Evolutionary conservation across 2,329 filamentous ascomycete species (phyloP), one percentile per base, ranked within the genome.

Genomic region (Monilinia aucupariae): DNA sequence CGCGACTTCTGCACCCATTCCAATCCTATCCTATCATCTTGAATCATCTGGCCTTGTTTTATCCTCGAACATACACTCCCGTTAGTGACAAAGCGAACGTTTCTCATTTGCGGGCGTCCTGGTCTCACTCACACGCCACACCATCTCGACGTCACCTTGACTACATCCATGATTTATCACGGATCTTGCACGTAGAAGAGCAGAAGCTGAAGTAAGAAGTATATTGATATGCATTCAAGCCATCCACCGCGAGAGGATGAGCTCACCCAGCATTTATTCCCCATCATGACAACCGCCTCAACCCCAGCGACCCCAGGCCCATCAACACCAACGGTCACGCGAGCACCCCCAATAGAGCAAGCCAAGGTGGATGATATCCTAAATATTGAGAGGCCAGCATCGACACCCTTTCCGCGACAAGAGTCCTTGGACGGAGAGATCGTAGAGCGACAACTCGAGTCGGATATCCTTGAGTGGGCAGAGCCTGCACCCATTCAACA

Each of bases 381-480:
- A 20, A 72, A 71, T 22, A 72, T 72, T 10, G 63, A 64, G 13
- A 65, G 73, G 62, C 73, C 73, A 7, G 71, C 69, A 34, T 74
- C 72, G 43, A 74, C 73, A 13, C 73, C 73, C 17, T 74, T 74
- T 45, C 72, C 72, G 25, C 65, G 70, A 48, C 71, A 71, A 59
- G 69, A 74, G 47, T 58, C 68, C 60, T 54, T 68, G 9, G 71
- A 71, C 49, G 68, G 68, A 37, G 66, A 67, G 56, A 70, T 72
- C 32, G 64, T 70, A 59, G 66, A 67, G 43, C 53, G 12, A 61
- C 67, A 25, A 64, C 34, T 47, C 17, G 53, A 53, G 22, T 37
- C 27, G 30, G 41, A 52, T 22, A 50, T 37, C 30, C 22, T 50
- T 17, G 48, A 54, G 39, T 47, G 41, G 22, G 37, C 22, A 34